Conservation (phyloP, 306 rosid species). For the Dalbergia cultrata region DNA sequence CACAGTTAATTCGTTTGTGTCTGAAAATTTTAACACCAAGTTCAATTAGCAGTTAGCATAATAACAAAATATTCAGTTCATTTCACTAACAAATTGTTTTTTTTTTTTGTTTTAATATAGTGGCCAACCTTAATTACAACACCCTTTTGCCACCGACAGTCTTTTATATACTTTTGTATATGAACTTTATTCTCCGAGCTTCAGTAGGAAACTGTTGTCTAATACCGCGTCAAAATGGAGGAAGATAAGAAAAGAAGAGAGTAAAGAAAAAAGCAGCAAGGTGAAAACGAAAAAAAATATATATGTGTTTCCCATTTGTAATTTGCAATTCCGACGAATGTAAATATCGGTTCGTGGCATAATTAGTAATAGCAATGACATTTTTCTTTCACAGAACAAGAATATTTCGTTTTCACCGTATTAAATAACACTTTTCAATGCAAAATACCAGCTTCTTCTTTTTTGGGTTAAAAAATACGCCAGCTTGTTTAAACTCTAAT, state of each 20-base stretch:
- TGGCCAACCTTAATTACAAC: neutral
- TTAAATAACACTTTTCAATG: no score
- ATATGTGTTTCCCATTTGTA: neutral
- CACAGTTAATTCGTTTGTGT: neutral
- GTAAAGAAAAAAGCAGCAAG: no score
- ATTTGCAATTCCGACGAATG: neutral
- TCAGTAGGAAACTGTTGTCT: neutral
- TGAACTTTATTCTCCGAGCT: neutral
- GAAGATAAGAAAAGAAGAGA: no score
- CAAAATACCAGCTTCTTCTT: no score
- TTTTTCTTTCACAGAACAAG: slow-evolving; percentile 3
- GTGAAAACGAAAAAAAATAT: no score
- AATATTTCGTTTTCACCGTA: neutral
- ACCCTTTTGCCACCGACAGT: neutral
- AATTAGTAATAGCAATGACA: neutral
- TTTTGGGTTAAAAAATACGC: no score
- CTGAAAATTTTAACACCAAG: neutral
- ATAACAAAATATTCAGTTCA: neutral
- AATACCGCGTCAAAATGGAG: no score
- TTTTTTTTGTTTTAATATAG: neutral
- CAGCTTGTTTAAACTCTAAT: neutral
- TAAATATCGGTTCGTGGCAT: neutral
- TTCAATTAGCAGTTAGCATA: neutral
- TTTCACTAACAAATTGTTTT: neutral
- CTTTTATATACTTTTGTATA: neutral